Base-by-base conservation (phyloP, 257 asterid species). In the Solanum bukasovii region DNA sequence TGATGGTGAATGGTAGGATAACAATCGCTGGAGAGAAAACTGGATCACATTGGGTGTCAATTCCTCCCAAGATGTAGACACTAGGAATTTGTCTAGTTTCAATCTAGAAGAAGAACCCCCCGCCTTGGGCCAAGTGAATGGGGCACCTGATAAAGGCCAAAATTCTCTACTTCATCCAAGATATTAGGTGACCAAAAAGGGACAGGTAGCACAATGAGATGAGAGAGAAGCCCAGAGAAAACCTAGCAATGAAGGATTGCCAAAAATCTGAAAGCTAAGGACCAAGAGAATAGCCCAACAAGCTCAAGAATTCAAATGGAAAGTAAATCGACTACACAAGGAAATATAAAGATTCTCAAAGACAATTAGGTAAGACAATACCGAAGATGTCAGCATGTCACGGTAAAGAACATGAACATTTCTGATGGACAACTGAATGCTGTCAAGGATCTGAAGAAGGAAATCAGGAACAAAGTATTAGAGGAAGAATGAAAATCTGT, bases 351-450 rank as follows among this genome's bases (percentile, higher is more conserved):
- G 79, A 85, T 61, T 67, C 67, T 73, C 31, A 86, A 67, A 35
- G 63, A 46, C 27, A 46, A 46, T 29, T 79, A 79, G 56, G 70
- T 25, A 74, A 63, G 67, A 85, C 40, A 92, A 81, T 93, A 96
- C 99, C 97, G 89, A 91, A 40, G 86, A 90, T 71, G 90, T 90
- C 87, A 89, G 87, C 82, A 88, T 87, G 88, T 96, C 98, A 23
- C 89, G 90, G 84, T 93, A 97, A 82, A 93, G 94, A 90, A 96
- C 89, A 85, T 96, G 98, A 86, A 97, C 94, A 89, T 96, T 94
- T 91, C 95, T 93, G 91, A 96, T 91, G 79, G 99, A 94, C 79
- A 97, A 94, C 92, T 97, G 99, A 90, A 97, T 95, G 94, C 96
- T 92, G 88, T 97, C 99, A 74, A 97, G 98, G 93, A 96, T 94